Evolutionary conservation across 805 yeast genomes (phyloP), one percentile per base, ranked within the genome.

Genomic region (Lachancea cidri): DNA sequence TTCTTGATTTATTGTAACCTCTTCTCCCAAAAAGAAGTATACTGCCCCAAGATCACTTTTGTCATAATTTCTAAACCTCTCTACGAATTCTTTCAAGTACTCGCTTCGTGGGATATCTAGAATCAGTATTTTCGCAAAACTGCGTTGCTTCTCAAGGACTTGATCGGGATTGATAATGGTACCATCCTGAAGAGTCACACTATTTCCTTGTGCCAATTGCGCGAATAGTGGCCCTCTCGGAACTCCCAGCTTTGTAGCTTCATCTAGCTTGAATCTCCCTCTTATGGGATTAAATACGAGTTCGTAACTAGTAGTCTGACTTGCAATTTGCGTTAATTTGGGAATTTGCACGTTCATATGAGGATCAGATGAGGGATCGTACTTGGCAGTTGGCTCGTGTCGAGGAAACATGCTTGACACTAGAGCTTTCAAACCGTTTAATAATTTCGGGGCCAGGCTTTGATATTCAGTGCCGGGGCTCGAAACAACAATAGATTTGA

Each of bases 21-120:
- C 74, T 4, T 71, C 75, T n/a, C 84, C 93, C 19, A 93, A 63
- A 43, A 86, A 76, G 61, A 86, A 95, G 58, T 86, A 88, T 1
- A 88, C 83, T 1, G 77, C 74, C 16, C 73, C 64, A 2, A 68
- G 64, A 3, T 60, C 47, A 4, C 47, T 48, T n/a, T 25, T 22
- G 31, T 55, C 57, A 44, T 55, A 52, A 9, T 45, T 31, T 32
- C 42, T 17, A 52, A 68, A 61, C 11, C 52, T 38, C 4, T 63
- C 52, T 4, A 62, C 62, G 15, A 51, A 47, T 4, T 62, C 64
- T 5, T 60, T 48, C 13, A 77, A 57, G 52, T 81, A 83, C 0
- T 55, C 58, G 0, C 46, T 41, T 14, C 70, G 65, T 0, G 96
- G 96, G 17, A 87, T 73, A 54, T 91, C 97, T 5, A 91, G 50